These are phyloP conservation scores for Cutaneotrichosporon cavernicola DNA, from an alignment of 1,284 basidiomycete genomes.

Conservation along the genomic window DNA sequence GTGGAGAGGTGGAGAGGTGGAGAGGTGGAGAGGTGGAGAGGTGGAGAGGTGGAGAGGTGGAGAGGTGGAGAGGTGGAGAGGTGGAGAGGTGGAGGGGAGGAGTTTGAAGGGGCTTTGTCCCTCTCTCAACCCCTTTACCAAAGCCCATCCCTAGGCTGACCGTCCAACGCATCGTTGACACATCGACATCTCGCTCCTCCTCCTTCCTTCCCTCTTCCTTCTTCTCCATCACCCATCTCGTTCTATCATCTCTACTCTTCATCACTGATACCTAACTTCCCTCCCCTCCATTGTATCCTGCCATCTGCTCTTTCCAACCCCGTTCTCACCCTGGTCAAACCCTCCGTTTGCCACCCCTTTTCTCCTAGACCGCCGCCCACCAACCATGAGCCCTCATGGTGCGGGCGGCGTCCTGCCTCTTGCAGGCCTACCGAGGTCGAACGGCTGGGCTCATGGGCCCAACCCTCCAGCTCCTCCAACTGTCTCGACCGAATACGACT, in stretches of 20 bases:
- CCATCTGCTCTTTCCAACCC: conserved; percentile 6
- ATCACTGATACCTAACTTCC: not conserved
- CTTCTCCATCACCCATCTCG: not conserved
- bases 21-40: not conserved
- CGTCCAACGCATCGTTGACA: conserved; percentile 1
- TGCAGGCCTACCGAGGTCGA: not conserved
- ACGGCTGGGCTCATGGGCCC: not conserved
- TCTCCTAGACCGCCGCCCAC: conserved; percentile 21
- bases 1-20: not conserved
- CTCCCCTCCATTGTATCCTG: not conserved
- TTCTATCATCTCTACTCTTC: not conserved
- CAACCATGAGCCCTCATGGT: conserved; percentile 23
- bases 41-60: not conserved
- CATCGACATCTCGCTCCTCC: not conserved
- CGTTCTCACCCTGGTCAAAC: conserved; percentile 1
- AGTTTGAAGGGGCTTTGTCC: not conserved
- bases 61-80: too few relatives aligned
- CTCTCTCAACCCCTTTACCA: not conserved
- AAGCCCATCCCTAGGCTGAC: not conserved
- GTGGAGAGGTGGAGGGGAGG: not conserved
- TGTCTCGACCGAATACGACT: conserved; percentile 19
- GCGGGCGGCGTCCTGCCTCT: conserved; percentile 20
- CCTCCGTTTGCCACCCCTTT: conserved; percentile 2
- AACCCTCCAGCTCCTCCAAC: not conserved
- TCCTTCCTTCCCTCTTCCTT: not conserved